Base-by-base conservation (phyloP, 1,284 basidiomycete genomes). In the Austroboletus niveus region DNA sequence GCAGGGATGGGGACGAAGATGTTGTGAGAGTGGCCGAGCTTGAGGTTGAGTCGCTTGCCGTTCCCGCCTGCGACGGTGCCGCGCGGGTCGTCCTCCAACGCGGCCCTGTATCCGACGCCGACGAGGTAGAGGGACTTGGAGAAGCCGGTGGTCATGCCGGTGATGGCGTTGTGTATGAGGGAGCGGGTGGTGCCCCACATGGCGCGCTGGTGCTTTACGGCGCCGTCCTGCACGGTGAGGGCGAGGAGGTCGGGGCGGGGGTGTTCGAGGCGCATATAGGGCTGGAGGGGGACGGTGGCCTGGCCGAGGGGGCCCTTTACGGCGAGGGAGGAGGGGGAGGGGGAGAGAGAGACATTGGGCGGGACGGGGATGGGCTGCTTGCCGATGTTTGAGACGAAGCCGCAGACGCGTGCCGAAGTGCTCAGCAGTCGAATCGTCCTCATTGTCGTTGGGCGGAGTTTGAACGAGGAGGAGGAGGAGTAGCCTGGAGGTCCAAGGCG, bases 111-210 rank as follows among this genome's bases (percentile, higher is more conserved):
- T 2, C 96, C 96, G 39, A 99, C 95, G 35, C 96, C 97, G 53
- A 98, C 96, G 52, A 99, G 81, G 59, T 87, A 87, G 20, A 99
- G 70, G 12, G 90, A 85, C 8, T 92, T 78, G 0, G 78, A 80
- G 73, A 94, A 98, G 2, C 95, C 95, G 56, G 87, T 81, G 1
- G 90, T 87, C 73, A 98, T 94, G 46, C 97, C 97, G 15, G 77
- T 77, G 57, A 98, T 81, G 15, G 95, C 95, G 66, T 99, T 99
- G 58, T 80, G 75, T 65, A 98, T 87, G 53, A 95, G 79, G 0
- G 93, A 89, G 45, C 96, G 85, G 3, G 93, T 96, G 40, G 92
- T 82, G 11, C 96, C 96, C 96, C 96, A 99, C 75, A 93, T 86
- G 45, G 87, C 82, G 39, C 91, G 81, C 70, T 97, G 94, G 46